Base-by-base conservation (phyloP, 2,329 filamentous ascomycete species). In the Phialocephala subalpina region DNA sequence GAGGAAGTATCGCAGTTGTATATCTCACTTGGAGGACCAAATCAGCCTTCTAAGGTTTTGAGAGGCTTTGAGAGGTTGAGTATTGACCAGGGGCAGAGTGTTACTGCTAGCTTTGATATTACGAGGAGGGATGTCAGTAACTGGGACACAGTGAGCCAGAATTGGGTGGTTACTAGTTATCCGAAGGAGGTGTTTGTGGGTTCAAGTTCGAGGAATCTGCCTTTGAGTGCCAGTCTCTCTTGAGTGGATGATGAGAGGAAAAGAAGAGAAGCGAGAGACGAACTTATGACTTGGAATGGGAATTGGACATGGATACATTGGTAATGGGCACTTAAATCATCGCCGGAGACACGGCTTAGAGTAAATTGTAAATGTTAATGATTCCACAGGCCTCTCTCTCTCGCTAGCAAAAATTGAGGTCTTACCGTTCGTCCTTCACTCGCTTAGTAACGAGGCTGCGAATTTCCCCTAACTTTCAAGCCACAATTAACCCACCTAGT, bases 71-170 rank as follows among this genome's bases (percentile, higher is more conserved):
- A 97, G 65, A 87, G 93, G 56, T 78, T 97, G 65, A 84, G 83
- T 58, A 89, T 97, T 69, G 82, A 86, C 3, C 85, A 92, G 0
- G 93, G 92, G n/a, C 78, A 87, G 78, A 87, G 84, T 60, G 83
- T 81, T 3, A 86, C 83, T 1, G 97, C 96, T 82, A 83, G 78
- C 0, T 89, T 87, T 0, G 85, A 89, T 18, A 79, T 97, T 63
- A 94, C 89, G 6, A 86, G 94, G 45, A 88, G 93, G 64, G 95
- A 97, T 75, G 72, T 97, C 63, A 93, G 90, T 77, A 96, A 94
- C 81, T 97, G 95, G 94, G 92, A 97, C 72, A 82, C 86, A 0
- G 83, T 76, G 1, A 77, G 80, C n/a, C 94, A 97, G 83, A 90
- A 97, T 82, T 98, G 95, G 94, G 86, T 93, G 55, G 72, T 77